Evolutionary conservation across 2,329 filamentous ascomycete species (phyloP), one percentile per base, ranked within the genome.

Genomic region (Stagonosporopsis rhizophila): DNA sequence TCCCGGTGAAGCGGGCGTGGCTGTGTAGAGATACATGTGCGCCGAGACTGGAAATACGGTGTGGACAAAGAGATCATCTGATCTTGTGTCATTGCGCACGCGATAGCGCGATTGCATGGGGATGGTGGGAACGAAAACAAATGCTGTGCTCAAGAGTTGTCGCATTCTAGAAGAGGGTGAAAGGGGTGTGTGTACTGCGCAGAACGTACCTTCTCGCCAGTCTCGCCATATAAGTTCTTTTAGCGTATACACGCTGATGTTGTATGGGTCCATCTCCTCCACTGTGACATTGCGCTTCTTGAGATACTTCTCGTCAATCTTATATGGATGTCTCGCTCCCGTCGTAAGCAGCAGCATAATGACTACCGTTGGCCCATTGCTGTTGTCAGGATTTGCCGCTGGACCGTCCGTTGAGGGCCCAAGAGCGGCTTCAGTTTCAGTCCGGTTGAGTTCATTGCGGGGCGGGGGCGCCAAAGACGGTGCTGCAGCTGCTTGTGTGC

Each of bases 221-320:
- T 97, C 93, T 68, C 91, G 85, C 80, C 95, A 85, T 73, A 98
- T 96, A 71, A 97, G 80, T 79, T 97, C 92, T 78, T 97, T 97
- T 63, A 98, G 80, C 3, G 91, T 96, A 74, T 97, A 96, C 46
- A 96, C 89, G 65, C 91, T 96, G 78, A 98, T 92, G 72, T 89
- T 90, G 72, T 92, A 93, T 1, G 92, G 92, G 71, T 97, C 92
- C 62, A 85, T 78, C 28, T 88, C 88, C 19, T 91, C 89, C 1
- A 95, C 85, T 44, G 84, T 85, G 50, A 96, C 90, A 66, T 89
- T 90, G 57, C 92, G 86, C 77, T 93, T 92, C 50, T 83, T 82
- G 51, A 98, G 81, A 70, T 97, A 97, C 71, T 87, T 91, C 69
- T 91, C 89, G 75, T 96, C 91, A 64, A 98, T 89, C 73, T 89